Evolutionary conservation across 2,329 filamentous ascomycete genomes (phyloP).

Genomic region (Ilyonectria mors-panacis): DNA sequence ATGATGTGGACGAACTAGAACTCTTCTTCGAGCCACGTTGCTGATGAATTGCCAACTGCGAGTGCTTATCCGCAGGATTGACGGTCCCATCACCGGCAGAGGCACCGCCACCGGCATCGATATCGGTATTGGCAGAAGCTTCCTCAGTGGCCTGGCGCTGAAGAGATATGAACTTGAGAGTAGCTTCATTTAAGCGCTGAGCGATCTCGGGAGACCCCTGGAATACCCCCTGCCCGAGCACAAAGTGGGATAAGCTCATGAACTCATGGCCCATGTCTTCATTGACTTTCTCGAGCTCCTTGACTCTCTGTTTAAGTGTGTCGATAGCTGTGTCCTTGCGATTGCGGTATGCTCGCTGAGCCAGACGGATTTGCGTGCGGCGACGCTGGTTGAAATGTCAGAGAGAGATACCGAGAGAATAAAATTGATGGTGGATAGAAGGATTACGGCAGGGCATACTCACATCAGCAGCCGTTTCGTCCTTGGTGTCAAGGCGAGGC

Average conservation of each 20-base stretch:
- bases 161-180: slow-evolving; percentile 71
- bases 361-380: slow-evolving; percentile 88
- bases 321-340: slow-evolving; percentile 88
- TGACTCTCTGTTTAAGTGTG: slow-evolving; percentile 78
- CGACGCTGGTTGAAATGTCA: slow-evolving; percentile 71
- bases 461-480: slow-evolving; percentile 84
- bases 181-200: slow-evolving; percentile 69
- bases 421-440: background rate
- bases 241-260: slow-evolving; percentile 74
- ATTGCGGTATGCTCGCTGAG: slow-evolving; percentile 87
- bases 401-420: slow-evolving; percentile 16
- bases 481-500: slow-evolving; percentile 81
- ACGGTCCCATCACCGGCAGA: background rate
- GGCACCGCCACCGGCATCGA: background rate
- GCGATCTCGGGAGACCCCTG: slow-evolving; percentile 70
- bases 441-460: slow-evolving; percentile 60
- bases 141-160: slow-evolving; percentile 62
- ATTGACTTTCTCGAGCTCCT: slow-evolving; percentile 77
- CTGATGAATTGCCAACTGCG: background rate
- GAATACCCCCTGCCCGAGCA: slow-evolving; percentile 70
- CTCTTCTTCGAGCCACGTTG: slow-evolving; percentile 11
- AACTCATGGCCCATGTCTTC: slow-evolving; percentile 83
- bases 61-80: background rate
- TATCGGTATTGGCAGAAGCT: slow-evolving; percentile 1
- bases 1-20: slow-evolving; percentile 10